Percentiles rank a stretch among this genome's conserved stretches.
These are phyloP conservation scores for Candida ascalaphidarum DNA, from an alignment of 805 yeast species.

Conservation along the genomic window DNA sequence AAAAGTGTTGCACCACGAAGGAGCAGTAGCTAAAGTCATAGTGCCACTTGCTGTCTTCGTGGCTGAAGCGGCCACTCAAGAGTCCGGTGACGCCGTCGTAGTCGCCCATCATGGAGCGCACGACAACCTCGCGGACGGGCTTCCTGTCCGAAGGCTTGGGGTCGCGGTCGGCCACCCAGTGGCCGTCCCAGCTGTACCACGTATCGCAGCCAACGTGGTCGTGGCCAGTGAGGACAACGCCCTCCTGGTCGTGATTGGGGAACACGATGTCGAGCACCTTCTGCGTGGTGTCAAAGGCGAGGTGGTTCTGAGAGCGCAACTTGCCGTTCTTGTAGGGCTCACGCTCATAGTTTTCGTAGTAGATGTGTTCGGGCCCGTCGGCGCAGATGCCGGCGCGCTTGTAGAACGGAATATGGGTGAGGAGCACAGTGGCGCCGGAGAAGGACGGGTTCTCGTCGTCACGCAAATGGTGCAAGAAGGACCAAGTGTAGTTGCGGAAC, in stretches of 20 bases:
- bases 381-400: slow-evolving; percentile 75
- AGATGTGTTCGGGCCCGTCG: slow-evolving; percentile 66
- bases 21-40: slow-evolving; percentile 71
- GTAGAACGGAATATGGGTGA: slow-evolving; percentile 87
- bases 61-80: slow-evolving; percentile 61
- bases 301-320: slow-evolving; percentile 79
- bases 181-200: slow-evolving; percentile 43
- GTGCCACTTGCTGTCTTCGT: slow-evolving; percentile 39
- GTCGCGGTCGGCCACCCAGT: slow-evolving; percentile 54
- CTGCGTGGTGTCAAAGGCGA: slow-evolving; percentile 58
- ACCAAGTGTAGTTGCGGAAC: slow-evolving; percentile 60
- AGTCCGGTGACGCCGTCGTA: slow-evolving; percentile 85
- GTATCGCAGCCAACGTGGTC: slow-evolving; percentile 92
- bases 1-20: slow-evolving; percentile 79
- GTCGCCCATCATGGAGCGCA: slow-evolving; percentile 94
- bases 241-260: slow-evolving; percentile 51
- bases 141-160: slow-evolving; percentile 15
- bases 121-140: slow-evolving; percentile 71
- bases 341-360: slow-evolving; percentile 40
- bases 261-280: slow-evolving; percentile 66
- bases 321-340: slow-evolving; percentile 65
- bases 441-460: slow-evolving; percentile 39
- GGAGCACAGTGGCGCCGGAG: slow-evolving; percentile 69
- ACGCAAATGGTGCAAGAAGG: slow-evolving; percentile 56
- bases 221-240: slow-evolving; percentile 86